Evolutionary conservation across 768 basidiomycete species (phyloP).

Genomic region (Pholiota conissans): DNA sequence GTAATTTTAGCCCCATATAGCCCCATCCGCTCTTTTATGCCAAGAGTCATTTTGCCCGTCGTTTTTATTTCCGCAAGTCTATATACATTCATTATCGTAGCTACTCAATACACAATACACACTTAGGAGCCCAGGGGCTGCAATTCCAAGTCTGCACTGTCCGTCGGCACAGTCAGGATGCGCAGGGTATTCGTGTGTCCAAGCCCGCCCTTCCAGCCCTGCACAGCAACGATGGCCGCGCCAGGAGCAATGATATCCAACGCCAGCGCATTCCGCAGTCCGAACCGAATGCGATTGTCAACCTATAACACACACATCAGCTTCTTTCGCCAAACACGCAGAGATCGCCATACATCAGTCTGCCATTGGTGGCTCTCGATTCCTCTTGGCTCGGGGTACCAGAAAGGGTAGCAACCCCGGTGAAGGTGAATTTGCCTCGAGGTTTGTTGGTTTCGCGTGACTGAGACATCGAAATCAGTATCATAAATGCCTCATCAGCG

Average conservation of each 20-base stretch:
- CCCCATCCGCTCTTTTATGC: background rate
- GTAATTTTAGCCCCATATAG: slow-evolving; percentile 6
- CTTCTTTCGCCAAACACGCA: background rate
- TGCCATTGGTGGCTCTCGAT: slow-evolving; percentile 92
- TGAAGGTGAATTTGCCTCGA: slow-evolving; percentile 96
- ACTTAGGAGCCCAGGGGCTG: slow-evolving; percentile 50
- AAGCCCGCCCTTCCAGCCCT: slow-evolving; percentile 99
- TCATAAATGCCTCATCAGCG: background rate
- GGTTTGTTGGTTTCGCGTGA: slow-evolving; percentile 95
- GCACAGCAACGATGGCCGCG: slow-evolving; percentile 89
- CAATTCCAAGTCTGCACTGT: slow-evolving; percentile 73
- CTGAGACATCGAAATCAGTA: slow-evolving; percentile 35
- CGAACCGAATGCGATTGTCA: slow-evolving; percentile 88
- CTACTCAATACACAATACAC: background rate
- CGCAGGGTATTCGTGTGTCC: slow-evolving; percentile 94
- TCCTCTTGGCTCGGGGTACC: slow-evolving; percentile 94
- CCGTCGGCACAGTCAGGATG: slow-evolving; percentile 81
- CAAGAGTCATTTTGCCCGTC: background rate
- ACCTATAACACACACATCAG: slow-evolving; percentile 45
- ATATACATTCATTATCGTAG: background rate
- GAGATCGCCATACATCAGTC: slow-evolving; percentile 75
- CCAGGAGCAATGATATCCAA: slow-evolving; percentile 88
- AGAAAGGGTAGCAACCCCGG: slow-evolving; percentile 96
- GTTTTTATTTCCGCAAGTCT: background rate
- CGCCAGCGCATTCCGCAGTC: slow-evolving; percentile 78